Base-by-base conservation (phyloP, 768 basidiomycete genomes). In the Pleurotus giganteus region DNA sequence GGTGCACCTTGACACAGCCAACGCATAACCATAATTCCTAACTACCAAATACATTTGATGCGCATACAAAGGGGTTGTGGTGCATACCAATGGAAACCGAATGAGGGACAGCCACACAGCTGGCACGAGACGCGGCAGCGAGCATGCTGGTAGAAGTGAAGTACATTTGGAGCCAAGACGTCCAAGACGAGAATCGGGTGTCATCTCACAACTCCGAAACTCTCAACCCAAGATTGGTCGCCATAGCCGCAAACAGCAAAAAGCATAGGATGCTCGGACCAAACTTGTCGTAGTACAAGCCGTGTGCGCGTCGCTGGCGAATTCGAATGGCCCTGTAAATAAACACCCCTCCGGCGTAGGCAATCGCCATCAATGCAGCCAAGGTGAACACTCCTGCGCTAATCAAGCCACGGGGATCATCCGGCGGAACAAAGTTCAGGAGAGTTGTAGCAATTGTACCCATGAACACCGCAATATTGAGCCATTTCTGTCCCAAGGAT, bases 361-460 rank as follows among this genome's bases (percentile, higher is more conserved):
- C 83, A 61, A 98, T 92, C 5, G 94, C 83, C 43, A 92, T 69
- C 15, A 99, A 79, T 9, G 97, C 91, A n/a, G 88, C 85, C 52
- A 94, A 66, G 0, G 95, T 96, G 77, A 99, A 99, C 42, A 91
- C 73, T 5, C 82, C 83, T 4, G 96, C 94, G 61, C 89, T 89
- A 60, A 97, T 85, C 23, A 98, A 79, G 2, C 94, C 95, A 11
- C 77, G 75, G 45, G 81, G 74, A 70, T 94, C 87, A 34, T 87
- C 74, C 11, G 88, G 72, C 46, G 84, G 77, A 41, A 88, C 74
- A 63, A 98, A 98, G 72, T 96, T 94, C 43, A 94, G 80, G 46
- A 96, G 78, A 19, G 91, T 87, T 36, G 94, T 94, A 17, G 94
- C 92, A 60, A 97, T 93, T 11, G 89, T 83, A 32, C 91, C 91